Base-by-base conservation (phyloP, 306 rosid species). In the Sophora flavescens region DNA sequence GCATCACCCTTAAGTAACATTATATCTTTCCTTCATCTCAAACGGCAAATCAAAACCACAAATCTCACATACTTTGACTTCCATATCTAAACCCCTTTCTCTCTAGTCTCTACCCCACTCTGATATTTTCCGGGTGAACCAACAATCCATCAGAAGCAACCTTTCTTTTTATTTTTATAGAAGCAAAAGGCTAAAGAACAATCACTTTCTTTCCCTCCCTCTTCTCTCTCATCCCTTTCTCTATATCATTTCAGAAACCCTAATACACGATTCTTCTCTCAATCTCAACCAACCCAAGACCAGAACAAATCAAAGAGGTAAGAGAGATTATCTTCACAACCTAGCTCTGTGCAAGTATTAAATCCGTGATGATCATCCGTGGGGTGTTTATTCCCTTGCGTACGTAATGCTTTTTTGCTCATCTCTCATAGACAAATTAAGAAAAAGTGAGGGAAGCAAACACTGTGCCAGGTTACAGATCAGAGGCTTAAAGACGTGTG, bases 61-160 rank as follows among this genome's bases (percentile, higher is more conserved):
- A 76, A 84, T 82, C 82, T 68, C 63, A 45, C 86, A 73, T 84
- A 69, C 80, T 87, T 87, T 87, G 93, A 88, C 89, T 8, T 15
- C 57, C 75, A 63, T 53, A 74, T 10, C 65, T 18, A 65, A 53
- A 41, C 32, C 41, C 14, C 52, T 7, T 56, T 33, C 70, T 75
- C 66, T 66, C 65, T 69, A 42, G 2, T 12, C 63, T 64, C 67
- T 87, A 8, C 86, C 91, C 90, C 89, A 81, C 86, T 73, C 81
- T 75, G 80, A 83, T 82, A 75, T 82, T 83, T 87, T 79, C 4
- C 70, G 68, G 66, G 81, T 77, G 83, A 86, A 91, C 79, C 84
- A 80, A 57, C 76, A 53, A 76, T 58, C 38, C 41, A 67, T 62
- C 66, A 51, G 79, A 82, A 76, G 81, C 79, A 84, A 80, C 84